Evolutionary conservation across 2,329 filamentous ascomycete species (phyloP).

Genomic region (Pyrenophora tritici-repentis): DNA sequence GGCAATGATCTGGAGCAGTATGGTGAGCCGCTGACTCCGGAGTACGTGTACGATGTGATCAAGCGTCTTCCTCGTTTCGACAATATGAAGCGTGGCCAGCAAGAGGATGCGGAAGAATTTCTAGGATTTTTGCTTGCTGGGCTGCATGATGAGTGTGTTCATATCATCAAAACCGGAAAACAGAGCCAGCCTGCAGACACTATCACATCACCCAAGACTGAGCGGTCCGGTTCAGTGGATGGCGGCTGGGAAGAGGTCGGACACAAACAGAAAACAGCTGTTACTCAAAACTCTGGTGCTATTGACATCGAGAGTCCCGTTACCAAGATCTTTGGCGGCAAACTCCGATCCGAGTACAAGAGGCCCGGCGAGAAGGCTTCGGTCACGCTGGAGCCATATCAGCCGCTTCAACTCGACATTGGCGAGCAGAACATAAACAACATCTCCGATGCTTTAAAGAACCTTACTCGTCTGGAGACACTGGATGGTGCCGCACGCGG

Average conservation of each 20-base stretch:
- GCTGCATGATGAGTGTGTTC: slow-evolving; percentile 87
- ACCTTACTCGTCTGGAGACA: slow-evolving; percentile 80
- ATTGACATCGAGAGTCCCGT: slow-evolving; percentile 77
- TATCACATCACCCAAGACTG: slow-evolving; percentile 52
- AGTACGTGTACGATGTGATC: slow-evolving; percentile 95
- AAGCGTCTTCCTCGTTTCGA: slow-evolving; percentile 84
- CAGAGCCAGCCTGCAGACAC: slow-evolving; percentile 33
- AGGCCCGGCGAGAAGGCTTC: slow-evolving; percentile 88
- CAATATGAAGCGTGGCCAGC: slow-evolving; percentile 93
- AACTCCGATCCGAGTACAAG: slow-evolving; percentile 84
- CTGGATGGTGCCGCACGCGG: slow-evolving; percentile 81
- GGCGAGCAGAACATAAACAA: slow-evolving; percentile 84
- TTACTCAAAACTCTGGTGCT: slow-evolving; percentile 83
- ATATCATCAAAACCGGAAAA: slow-evolving; percentile 67
- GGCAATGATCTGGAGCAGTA: slow-evolving; percentile 84
- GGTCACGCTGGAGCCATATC: slow-evolving; percentile 90
- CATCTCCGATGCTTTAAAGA: slow-evolving; percentile 87
- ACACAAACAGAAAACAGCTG: slow-evolving; percentile 82
- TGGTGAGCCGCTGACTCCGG: slow-evolving; percentile 87
- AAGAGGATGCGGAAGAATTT: slow-evolving; percentile 98
- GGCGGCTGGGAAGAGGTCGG: slow-evolving; percentile 95
- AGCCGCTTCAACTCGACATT: slow-evolving; percentile 93
- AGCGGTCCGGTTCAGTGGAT: slow-evolving; percentile 53
- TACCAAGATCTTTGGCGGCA: slow-evolving; percentile 92
- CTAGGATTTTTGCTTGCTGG: slow-evolving; percentile 90